Conservation (phyloP, 2,329 filamentous ascomycete genomes). For the Verticillium nonalfalfae region DNA sequence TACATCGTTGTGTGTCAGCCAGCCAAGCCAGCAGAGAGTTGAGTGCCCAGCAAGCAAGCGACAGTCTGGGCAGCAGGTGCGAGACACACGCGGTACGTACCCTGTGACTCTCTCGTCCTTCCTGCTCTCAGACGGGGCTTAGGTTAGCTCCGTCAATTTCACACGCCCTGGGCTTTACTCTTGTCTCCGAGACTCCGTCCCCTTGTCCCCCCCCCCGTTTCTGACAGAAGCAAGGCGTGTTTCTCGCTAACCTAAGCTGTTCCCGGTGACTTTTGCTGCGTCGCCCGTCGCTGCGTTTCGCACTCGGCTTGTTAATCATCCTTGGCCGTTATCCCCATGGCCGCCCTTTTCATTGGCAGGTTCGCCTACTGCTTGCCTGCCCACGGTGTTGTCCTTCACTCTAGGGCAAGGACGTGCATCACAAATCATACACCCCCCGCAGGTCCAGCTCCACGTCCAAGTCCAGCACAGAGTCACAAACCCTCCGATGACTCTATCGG, state of each 20-base stretch:
- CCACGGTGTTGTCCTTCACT: not conserved
- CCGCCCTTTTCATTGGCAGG: not conserved
- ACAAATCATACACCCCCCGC: not conserved
- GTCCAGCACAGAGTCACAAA: not conserved
- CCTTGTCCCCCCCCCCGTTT: not conserved
- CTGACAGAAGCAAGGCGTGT: not conserved
- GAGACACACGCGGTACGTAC: not conserved
- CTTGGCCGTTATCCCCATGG: not conserved
- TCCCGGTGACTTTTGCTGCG: not conserved
- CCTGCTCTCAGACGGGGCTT: not conserved
- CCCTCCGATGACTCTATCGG: conserved; percentile 1
- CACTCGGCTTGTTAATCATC: not conserved
- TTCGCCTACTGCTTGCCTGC: not conserved
- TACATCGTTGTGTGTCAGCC: not conserved
- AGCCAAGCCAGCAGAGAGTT: not conserved
- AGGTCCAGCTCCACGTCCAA: not conserved
- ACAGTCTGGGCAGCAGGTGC: not conserved
- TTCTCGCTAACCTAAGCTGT: not conserved
- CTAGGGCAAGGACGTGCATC: not conserved
- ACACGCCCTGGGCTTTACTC: not conserved
- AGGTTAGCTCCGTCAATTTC: not conserved
- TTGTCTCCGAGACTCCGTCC: not conserved
- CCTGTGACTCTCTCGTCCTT: not conserved
- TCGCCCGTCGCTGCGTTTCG: not conserved
- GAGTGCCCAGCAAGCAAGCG: too few species aligned